Evolutionary conservation across 441 rosid genomes (phyloP).

Genomic region (Adansonia grandidieri): DNA sequence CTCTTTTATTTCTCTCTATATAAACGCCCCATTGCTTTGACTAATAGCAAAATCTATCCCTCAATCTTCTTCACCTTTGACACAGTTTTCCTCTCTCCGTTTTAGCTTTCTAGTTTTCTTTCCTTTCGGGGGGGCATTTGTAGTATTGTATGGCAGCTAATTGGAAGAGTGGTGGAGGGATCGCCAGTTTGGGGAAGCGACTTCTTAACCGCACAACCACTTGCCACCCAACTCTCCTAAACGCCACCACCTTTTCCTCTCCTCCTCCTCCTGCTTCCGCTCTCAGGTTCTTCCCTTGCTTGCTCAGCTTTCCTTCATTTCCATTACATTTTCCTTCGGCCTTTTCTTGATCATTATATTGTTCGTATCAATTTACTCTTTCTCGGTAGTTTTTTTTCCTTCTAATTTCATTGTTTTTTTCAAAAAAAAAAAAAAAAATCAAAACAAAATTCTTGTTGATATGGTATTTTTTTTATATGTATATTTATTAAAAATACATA

Average conservation of each 20-base stretch:
- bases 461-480: too few relatives aligned
- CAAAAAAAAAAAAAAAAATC: too few relatives aligned
- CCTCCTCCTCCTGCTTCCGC: slow-evolving; percentile 9
- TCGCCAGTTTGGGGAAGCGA: slow-evolving; percentile 62
- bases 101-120: too few relatives aligned
- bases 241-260: slow-evolving; percentile 15
- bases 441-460: too few relatives aligned
- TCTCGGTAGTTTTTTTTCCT: not conserved
- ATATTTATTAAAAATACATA: too few relatives aligned
- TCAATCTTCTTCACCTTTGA: too few relatives aligned
- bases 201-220: slow-evolving; percentile 46
- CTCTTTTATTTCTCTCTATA: too few relatives aligned
- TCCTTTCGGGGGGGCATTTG: too few relatives aligned
- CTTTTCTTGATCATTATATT: not conserved
- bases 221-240: slow-evolving; percentile 30
- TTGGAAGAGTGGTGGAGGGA: slow-evolving; percentile 50
- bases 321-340: not conserved
- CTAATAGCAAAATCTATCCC: too few relatives aligned
- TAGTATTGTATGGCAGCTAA: slow-evolving; percentile 55
- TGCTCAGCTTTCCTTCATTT: not conserved
- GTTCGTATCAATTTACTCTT: too few relatives aligned
- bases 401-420: not conserved
- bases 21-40: too few relatives aligned
- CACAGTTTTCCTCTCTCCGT: too few relatives aligned
- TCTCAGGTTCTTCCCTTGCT: slow-evolving; percentile 28